Conservation (phyloP, 139 green algal genomes). For the Parachlorella kessleri region DNA sequence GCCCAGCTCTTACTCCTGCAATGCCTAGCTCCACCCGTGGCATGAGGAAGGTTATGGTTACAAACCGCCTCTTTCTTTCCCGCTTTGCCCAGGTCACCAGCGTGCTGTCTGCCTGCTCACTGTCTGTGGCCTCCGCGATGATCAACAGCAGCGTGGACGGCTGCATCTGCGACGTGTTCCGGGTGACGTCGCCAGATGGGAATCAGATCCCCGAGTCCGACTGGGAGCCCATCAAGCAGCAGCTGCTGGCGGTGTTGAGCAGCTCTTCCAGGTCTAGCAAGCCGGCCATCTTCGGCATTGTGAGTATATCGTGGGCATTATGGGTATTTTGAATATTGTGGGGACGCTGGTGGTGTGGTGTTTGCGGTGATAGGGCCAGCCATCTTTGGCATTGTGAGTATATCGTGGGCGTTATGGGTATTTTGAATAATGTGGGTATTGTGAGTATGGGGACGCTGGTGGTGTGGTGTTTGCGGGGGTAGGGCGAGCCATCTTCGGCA, state of each 20-base stretch:
- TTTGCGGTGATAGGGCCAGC: no score
- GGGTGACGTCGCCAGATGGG: slow-evolving; percentile 54
- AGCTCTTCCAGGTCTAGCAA: slow-evolving; percentile 57
- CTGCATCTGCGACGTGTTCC: slow-evolving; percentile 74
- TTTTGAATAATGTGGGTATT: no score
- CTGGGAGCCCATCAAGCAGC: slow-evolving; percentile 46
- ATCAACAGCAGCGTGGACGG: slow-evolving; percentile 68
- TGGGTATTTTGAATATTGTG: no score
- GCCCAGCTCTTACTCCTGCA: no score
- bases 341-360: no score
- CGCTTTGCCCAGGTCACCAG: slow-evolving; percentile 5
- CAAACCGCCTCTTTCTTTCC: no score
- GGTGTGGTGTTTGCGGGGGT: no score
- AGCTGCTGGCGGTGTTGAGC: slow-evolving; percentile 58
- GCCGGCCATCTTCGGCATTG: slow-evolving; percentile 85
- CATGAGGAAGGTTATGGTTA: no score
- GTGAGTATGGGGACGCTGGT: no score
- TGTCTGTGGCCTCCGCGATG: slow-evolving; percentile 72
- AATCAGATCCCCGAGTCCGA: slow-evolving; percentile 51
- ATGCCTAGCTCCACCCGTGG: no score
- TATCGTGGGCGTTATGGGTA: no score
- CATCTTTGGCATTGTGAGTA: slow-evolving; percentile 77
- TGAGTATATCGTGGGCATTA: no score
- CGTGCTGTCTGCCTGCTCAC: slow-evolving; percentile 29
- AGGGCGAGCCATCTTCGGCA: slow-evolving; percentile 87